These are phyloP conservation scores for Heritiera fomes DNA, from an alignment of 345 rosid genomes.

Conservation along the genomic window DNA sequence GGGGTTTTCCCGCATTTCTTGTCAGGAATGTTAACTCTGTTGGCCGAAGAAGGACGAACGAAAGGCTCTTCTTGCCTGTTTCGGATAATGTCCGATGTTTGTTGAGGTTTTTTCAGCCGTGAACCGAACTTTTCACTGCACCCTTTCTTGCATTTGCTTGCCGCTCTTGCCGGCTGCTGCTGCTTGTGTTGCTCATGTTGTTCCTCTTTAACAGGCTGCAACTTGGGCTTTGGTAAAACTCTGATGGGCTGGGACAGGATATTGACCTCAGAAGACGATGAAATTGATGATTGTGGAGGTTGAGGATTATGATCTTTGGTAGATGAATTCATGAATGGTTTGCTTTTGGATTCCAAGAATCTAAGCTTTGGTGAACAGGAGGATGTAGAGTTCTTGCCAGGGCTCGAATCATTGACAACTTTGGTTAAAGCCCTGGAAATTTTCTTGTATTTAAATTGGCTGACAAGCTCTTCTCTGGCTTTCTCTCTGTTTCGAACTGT, in stretches of 20 bases:
- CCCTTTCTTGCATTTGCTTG: constrained; percentile 42
- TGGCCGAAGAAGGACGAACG: constrained; percentile 42
- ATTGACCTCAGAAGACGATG: constrained; percentile 3
- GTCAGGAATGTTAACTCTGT: constrained; percentile 46
- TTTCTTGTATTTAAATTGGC: constrained; percentile 48
- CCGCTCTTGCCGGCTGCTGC: constrained; percentile 22
- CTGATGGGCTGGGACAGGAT: constrained; percentile 22
- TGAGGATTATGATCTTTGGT: constrained; percentile 29
- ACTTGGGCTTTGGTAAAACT: constrained; percentile 32
- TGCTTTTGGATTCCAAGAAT: constrained; percentile 41
- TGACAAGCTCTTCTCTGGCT: constrained; percentile 41
- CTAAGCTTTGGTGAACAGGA: constrained; percentile 58
- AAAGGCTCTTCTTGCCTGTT: constrained; percentile 72
- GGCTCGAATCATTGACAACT: constrained; percentile 34
- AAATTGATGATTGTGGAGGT: constrained; percentile 25
- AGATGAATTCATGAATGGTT: constrained; percentile 21
- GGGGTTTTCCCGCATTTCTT: constrained; percentile 63
- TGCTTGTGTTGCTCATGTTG: constrained; percentile 16
- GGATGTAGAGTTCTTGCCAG: constrained; percentile 33
- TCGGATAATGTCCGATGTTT: constrained; percentile 37
- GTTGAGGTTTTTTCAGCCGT: constrained; percentile 46
- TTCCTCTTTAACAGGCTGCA: constrained; percentile 23
- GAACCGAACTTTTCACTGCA: constrained; percentile 37
- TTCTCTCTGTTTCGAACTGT: constrained; percentile 47
- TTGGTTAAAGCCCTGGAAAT: constrained; percentile 34